Conservation (phyloP, 495 filamentous ascomycete genomes). For the Alectoria sarmentosa region DNA sequence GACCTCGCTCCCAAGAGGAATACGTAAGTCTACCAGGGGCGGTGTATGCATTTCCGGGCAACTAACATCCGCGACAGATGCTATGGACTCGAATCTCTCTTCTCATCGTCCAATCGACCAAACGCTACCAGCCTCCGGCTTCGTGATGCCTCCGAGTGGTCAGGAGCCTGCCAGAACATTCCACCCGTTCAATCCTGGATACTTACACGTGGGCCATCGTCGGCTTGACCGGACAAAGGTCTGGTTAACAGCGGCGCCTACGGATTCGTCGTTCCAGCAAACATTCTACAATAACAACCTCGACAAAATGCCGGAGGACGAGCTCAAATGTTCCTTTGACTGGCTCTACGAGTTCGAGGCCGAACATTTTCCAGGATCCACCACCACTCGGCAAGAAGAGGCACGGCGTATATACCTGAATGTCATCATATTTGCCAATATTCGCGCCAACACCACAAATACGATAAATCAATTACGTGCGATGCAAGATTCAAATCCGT, state of each 20-base stretch:
- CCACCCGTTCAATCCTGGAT: background rate
- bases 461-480: background rate
- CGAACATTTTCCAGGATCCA: too few relatives aligned
- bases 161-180: background rate
- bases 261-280: background rate
- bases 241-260: background rate
- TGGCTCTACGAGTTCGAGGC: too few relatives aligned
- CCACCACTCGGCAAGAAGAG: too few relatives aligned
- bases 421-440: background rate
- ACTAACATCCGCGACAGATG: background rate
- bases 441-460: background rate
- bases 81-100: too few relatives aligned
- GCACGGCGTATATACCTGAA: background rate
- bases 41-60: background rate
- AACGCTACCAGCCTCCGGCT: background rate
- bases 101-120: background rate
- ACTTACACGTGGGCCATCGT: background rate
- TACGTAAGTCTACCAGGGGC: background rate
- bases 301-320: background rate
- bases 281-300: background rate
- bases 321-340: background rate
- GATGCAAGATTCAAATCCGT: background rate
- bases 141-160: background rate
- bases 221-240: background rate
- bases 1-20: background rate